phyloP scores from a whole-genome alignment of 225 moss, liverwort and hornwort genomes.

The Sphagnum contortum region DNA sequence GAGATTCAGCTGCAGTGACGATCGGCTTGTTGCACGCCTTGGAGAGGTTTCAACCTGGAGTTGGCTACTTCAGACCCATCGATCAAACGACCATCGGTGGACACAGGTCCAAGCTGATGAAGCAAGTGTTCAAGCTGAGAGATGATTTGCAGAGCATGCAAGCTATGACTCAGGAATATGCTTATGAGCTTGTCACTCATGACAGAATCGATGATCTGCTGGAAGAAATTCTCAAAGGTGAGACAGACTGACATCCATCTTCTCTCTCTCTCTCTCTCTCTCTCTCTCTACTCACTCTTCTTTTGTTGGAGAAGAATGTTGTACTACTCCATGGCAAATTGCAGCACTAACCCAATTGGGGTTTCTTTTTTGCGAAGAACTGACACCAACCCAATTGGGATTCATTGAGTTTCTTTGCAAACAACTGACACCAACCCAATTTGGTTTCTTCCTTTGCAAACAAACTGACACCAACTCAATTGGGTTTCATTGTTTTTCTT shows the following conservation, averaged over 20 bases:
- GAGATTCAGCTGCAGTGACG: slow-evolving; percentile 62
- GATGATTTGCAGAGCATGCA: slow-evolving; percentile 66
- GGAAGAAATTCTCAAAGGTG: slow-evolving; percentile 87
- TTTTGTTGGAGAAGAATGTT: no score
- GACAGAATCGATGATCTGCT: slow-evolving; percentile 75
- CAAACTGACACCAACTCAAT: no score
- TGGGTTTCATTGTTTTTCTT: no score
- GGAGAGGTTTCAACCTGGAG: slow-evolving; percentile 65
- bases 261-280: no score
- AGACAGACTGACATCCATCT: neutral
- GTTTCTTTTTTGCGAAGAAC: no score
- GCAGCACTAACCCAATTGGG: no score
- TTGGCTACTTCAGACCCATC: slow-evolving; percentile 85
- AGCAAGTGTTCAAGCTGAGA: slow-evolving; percentile 58
- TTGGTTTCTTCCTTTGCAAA: no score
- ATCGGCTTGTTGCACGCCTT: slow-evolving; percentile 70
- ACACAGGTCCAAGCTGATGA: slow-evolving; percentile 72
- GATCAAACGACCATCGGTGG: slow-evolving; percentile 86
- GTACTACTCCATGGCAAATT: no score
- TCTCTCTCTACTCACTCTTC: no score
- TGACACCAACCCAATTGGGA: no score
- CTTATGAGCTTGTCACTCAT: slow-evolving; percentile 65
- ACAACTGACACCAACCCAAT: no score
- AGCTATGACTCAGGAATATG: slow-evolving; percentile 70
- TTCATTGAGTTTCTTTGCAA: no score